A percentile compares a stretch with the other conserved stretches of the same genome.
Evolutionary conservation across 768 basidiomycete species (phyloP).

Genomic region (Chlorophyllum brunneum): DNA sequence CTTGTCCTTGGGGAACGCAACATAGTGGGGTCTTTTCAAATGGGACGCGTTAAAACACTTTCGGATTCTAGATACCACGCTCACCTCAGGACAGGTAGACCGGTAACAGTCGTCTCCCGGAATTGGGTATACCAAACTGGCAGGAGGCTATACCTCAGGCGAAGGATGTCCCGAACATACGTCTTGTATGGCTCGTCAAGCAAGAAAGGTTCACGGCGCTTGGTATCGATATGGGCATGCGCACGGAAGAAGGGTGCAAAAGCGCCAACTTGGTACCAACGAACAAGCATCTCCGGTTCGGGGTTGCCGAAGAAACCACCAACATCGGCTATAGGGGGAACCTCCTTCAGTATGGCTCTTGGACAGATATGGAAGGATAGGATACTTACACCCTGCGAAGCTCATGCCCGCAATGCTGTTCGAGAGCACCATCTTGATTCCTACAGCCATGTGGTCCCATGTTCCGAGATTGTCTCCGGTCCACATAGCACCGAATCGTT

Average conservation of each 20-base stretch:
- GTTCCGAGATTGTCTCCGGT: conserved; percentile 97
- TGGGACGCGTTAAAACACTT: not conserved
- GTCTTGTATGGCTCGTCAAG: conserved; percentile 86
- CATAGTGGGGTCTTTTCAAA: conserved; percentile 80
- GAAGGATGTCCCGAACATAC: conserved; percentile 73
- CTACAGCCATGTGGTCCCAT: conserved; percentile 96
- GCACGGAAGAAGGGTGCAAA: conserved; percentile 99
- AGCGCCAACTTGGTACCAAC: conserved; percentile 96
- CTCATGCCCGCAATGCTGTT: conserved; percentile 88
- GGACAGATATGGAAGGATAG: not conserved
- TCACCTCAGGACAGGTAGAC: conserved; percentile 80
- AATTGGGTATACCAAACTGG: conserved; percentile 99
- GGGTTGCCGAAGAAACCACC: conserved; percentile 99
- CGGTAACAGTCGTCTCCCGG: conserved; percentile 78
- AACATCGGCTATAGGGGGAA: conserved; percentile 71
- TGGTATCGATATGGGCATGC: conserved; percentile 97
- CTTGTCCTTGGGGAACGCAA: conserved; percentile 87
- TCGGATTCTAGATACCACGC: conserved; percentile 14
- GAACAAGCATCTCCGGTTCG: conserved; percentile 86
- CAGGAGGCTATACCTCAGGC: conserved; percentile 80
- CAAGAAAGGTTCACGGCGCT: conserved; percentile 93
- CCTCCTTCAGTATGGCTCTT: not conserved
- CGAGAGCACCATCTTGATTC: conserved; percentile 89
- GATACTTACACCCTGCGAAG: conserved; percentile 79
- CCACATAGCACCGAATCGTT: conserved; percentile 97